Base-by-base conservation (phyloP, 2,329 filamentous ascomycete genomes). In the Fusarium sp. region DNA sequence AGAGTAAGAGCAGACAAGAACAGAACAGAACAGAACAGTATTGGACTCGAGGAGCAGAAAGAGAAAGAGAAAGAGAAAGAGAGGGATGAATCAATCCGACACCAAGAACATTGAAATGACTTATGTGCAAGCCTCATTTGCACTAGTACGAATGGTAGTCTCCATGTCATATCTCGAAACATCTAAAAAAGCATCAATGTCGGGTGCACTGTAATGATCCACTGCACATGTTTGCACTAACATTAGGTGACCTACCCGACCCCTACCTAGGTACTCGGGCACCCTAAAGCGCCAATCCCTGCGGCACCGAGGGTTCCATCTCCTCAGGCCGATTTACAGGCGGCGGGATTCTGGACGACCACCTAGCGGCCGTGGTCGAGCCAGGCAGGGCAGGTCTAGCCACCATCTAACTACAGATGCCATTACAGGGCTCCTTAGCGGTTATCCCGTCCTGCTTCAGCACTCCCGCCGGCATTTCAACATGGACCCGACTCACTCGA, bases 21-120 rank as follows among this genome's bases (percentile, higher is more conserved):
- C 42, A 30, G 19, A n/a, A n/a, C n/a, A n/a, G n/a, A n/a, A n/a
- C n/a, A n/a, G n/a, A n/a, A 44, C 42, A 30, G 19, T 21, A 11
- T 19, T 30, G 28, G 12, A 15, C 14, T 30, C 28, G 28, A 30
- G 24, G 9, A 26, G 24, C 24, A 26, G 24, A 26, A 10, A 11
- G 24, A 26, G 24, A 36, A 28, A 49, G 43, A n/a, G n/a, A n/a
- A n/a, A n/a, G n/a, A n/a, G 9, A 36, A 28, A 49, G 43, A 24
- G 45, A 40, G 19, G 38, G 21, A 44, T 24, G 28, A 45, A 28
- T 44, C 39, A 21, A 60, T 32, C 23, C 28, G 57, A 68, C 39
- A 51, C 26, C 24, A 52, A 45, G 45, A 47, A 68, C 50, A 53
- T 53, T 28, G 19, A 38, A 56, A 55, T 28, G 47, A 66, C 65